Evolutionary conservation across 495 filamentous ascomycete genomes (phyloP), one percentile per base, ranked within the genome.

Genomic region (Penicillium cataractarum): DNA sequence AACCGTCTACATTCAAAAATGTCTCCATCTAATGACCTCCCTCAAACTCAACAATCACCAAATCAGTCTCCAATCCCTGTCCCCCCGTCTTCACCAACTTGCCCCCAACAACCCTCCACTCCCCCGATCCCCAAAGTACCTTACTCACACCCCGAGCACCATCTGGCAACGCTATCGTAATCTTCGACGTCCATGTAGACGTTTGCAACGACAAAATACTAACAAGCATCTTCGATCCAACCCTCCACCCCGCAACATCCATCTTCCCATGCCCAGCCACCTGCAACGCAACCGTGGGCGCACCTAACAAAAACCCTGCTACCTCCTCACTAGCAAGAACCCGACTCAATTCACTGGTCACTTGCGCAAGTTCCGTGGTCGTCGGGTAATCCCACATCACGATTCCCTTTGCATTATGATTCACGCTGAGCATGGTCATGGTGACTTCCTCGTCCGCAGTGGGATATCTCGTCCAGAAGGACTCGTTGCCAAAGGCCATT

Each of bases 401-500:
- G 27, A 77, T 71, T 1, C 76, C 87, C 65, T 85, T 85, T 0
- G 81, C 87, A 32, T 85, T 83, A 57, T 88, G 84, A 66, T 90
- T 89, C n/a, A 91, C 59, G 27, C 78, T 82, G 27, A 90, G 63
- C 57, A 85, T 68, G 33, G 75, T 82, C 88, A 90, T 90, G 21
- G 75, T 85, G 19, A 79, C 80, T 39, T 81, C 83, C 67, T 91
- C 88, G 0, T 68, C 78, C 2, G 72, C 55, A 0, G 78, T 86
- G 4, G 87, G 87, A 55, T 83, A 81, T 6, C 86, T 74, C 4
- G 68, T 54, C 87, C 87, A 90, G 65, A 87, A 90, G 2, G 81
- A 80, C 57, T 84, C 77, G 22, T 84, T 83, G 42, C 83, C 84
- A 69, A 91, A 90, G 8, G 80, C 84, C 71, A 90, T 88, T 10